Conservation (phyloP, 116 monocot species). For the Iris pallida region DNA sequence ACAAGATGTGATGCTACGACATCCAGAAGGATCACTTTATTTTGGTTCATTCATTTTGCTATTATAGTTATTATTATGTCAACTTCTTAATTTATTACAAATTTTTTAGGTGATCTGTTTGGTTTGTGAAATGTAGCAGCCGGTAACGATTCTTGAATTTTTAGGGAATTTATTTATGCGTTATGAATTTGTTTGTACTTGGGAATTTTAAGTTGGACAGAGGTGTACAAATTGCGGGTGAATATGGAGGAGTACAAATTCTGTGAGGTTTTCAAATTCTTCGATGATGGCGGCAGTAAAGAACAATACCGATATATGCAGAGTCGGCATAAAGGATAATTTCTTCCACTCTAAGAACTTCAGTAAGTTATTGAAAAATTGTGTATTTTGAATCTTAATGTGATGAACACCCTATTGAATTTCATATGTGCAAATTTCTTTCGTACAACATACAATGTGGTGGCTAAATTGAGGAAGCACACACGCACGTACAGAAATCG, state of each 20-base stretch:
- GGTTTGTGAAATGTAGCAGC: conserved; percentile 45
- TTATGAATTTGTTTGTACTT: neutral
- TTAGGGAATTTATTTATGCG: neutral
- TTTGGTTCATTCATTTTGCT: too few species aligned
- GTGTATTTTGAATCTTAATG: too few species aligned
- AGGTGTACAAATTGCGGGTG: conserved; percentile 38
- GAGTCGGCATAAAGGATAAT: conserved; percentile 45
- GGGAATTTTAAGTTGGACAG: conserved; percentile 39
- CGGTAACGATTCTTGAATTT: conserved; percentile 19
- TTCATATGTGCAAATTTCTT: too few species aligned
- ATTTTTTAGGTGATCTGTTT: conserved; percentile 47
- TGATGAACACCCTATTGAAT: too few species aligned
- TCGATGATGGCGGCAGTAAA: conserved; percentile 38
- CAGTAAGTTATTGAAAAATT: too few species aligned
- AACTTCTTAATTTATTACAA: too few species aligned
- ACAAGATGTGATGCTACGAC: conserved; percentile 41
- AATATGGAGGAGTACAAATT: conserved; percentile 62
- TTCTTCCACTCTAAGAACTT: conserved; percentile 50
- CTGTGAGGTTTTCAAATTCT: conserved; percentile 52
- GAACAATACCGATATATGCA: conserved; percentile 48
- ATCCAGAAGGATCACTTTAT: conserved; percentile 36
- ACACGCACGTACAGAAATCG: too few species aligned
- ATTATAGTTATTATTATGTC: too few species aligned
- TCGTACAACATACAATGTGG: too few species aligned
- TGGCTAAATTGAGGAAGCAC: too few species aligned